Evolutionary conservation across 768 basidiomycete species (phyloP).

Genomic region (Boletales sp.): DNA sequence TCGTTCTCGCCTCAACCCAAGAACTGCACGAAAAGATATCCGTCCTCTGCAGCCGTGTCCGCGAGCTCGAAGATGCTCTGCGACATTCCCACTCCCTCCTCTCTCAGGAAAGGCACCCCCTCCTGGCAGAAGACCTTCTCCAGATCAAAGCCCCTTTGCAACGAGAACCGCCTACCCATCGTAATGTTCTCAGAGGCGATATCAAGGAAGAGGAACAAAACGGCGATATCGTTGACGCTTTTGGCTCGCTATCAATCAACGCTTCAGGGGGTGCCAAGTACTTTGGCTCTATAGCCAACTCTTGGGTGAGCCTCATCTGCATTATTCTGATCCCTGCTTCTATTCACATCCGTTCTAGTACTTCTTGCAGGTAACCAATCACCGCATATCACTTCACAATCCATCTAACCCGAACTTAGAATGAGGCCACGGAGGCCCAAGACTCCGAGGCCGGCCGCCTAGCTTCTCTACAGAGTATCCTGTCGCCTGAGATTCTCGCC

Average conservation of each 20-base stretch:
- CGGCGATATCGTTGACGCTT: conserved; percentile 73
- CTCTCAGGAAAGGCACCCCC: conserved; percentile 58
- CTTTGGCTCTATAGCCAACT: conserved; percentile 72
- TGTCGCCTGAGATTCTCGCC: conserved; percentile 60
- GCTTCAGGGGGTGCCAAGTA: conserved; percentile 72
- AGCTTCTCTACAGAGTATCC: conserved; percentile 47
- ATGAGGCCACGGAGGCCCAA: conserved; percentile 57
- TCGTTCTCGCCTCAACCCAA: conserved; percentile 76
- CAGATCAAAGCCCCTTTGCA: conserved; percentile 75
- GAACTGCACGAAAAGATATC: conserved; percentile 81
- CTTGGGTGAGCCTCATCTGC: conserved; percentile 47
- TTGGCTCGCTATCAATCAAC: conserved; percentile 74
- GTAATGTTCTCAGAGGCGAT: conserved; percentile 34
- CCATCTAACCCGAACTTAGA: conserved; percentile 36
- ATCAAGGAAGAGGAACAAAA: conserved; percentile 62
- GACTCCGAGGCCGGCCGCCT: conserved; percentile 45
- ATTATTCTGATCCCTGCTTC: neutral
- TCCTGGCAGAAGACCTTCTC: conserved; percentile 69
- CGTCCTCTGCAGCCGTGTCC: conserved; percentile 67
- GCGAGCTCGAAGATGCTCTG: conserved; percentile 72
- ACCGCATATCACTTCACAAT: neutral
- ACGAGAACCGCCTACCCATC: conserved; percentile 48
- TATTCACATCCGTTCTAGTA: conserved; percentile 41
- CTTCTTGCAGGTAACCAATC: conserved; percentile 58
- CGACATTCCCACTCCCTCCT: conserved; percentile 56